Percentiles rank a stretch among this genome's conserved stretches.
These are phyloP conservation scores for Pichia cabralensis DNA, from an alignment of 805 yeast species.

Conservation along the genomic window DNA sequence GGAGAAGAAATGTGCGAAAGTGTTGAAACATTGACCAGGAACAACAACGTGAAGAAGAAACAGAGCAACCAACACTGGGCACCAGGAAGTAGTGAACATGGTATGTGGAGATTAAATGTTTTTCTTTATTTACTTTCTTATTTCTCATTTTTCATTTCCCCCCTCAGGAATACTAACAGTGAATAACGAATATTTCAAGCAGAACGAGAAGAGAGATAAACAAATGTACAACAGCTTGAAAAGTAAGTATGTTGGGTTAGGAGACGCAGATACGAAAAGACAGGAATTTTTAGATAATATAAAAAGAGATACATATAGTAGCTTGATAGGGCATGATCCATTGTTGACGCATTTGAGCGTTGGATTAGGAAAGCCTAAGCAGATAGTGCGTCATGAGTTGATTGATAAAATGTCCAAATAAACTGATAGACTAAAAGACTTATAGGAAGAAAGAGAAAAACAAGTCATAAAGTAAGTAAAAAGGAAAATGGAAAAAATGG, in stretches of 20 bases:
- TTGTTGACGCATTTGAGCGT: conserved; percentile 44
- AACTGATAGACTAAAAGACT: not conserved
- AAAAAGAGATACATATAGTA: conserved; percentile 55
- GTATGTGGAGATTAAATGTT: too few species aligned
- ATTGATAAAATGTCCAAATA: conserved; percentile 32
- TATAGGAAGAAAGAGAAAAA: not conserved
- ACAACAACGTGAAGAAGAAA: too few species aligned
- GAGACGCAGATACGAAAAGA: conserved; percentile 60
- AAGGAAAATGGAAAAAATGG: not conserved
- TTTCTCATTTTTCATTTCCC: not conserved
- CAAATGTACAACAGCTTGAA: conserved; percentile 21
- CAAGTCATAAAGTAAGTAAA: not conserved
- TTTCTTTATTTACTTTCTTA: not conserved
- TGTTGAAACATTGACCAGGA: too few species aligned
- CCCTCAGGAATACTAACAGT: too few species aligned
- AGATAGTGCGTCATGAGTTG: conserved; percentile 22
- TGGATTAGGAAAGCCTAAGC: conserved; percentile 38
- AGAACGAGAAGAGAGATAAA: conserved; percentile 1
- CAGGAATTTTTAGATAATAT: conserved; percentile 62
- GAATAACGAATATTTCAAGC: not conserved
- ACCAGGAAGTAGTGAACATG: too few species aligned
- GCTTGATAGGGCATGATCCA: conserved; percentile 50
- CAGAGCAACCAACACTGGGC: too few species aligned
- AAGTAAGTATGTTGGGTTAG: conserved; percentile 63
- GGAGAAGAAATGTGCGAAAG: too few species aligned